phyloP scores from a whole-genome alignment of 192 early-diverging fungal species.

The Blastocladiella britannica region DNA sequence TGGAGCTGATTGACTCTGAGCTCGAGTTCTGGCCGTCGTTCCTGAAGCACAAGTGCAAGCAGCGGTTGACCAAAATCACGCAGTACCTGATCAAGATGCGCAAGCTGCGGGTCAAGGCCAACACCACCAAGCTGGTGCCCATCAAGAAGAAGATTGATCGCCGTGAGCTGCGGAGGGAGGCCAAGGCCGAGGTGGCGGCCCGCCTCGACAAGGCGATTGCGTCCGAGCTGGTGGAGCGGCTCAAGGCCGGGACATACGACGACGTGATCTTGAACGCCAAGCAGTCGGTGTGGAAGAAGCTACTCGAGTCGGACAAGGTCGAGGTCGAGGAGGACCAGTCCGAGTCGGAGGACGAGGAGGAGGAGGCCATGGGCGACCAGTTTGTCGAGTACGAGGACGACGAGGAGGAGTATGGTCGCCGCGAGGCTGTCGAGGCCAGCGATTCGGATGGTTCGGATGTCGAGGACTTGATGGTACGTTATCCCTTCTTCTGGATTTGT shows the following conservation, averaged over 20 bases:
- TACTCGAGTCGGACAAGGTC: slow-evolving; percentile 54
- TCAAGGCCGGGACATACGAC: slow-evolving; percentile 85
- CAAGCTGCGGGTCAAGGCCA: slow-evolving; percentile 61
- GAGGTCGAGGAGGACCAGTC: slow-evolving; percentile 47
- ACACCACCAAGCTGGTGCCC: slow-evolving; percentile 47
- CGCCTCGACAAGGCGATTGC: slow-evolving; percentile 79
- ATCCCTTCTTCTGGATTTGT: not conserved
- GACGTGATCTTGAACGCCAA: slow-evolving; percentile 91
- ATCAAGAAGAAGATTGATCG: slow-evolving; percentile 90
- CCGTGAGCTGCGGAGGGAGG: slow-evolving; percentile 63
- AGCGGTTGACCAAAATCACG: slow-evolving; percentile 84
- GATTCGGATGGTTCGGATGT: slow-evolving; percentile 19
- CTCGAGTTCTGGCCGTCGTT: slow-evolving; percentile 81
- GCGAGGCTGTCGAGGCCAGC: slow-evolving; percentile 19
- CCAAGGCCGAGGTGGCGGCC: slow-evolving; percentile 77
- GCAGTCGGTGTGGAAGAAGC: slow-evolving; percentile 69
- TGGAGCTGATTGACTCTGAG: slow-evolving; percentile 76
- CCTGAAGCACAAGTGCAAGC: slow-evolving; percentile 86
- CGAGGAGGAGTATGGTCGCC: slow-evolving; percentile 26
- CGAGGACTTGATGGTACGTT: slow-evolving; percentile 17
- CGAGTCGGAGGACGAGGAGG: slow-evolving; percentile 46
- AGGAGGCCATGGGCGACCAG: slow-evolving; percentile 23
- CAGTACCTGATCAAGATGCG: slow-evolving; percentile 91
- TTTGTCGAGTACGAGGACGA: slow-evolving; percentile 25
- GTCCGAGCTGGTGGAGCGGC: slow-evolving; percentile 79